Base-by-base conservation (phyloP, 371 early-diverging fungal species). In the Circinella minor region DNA sequence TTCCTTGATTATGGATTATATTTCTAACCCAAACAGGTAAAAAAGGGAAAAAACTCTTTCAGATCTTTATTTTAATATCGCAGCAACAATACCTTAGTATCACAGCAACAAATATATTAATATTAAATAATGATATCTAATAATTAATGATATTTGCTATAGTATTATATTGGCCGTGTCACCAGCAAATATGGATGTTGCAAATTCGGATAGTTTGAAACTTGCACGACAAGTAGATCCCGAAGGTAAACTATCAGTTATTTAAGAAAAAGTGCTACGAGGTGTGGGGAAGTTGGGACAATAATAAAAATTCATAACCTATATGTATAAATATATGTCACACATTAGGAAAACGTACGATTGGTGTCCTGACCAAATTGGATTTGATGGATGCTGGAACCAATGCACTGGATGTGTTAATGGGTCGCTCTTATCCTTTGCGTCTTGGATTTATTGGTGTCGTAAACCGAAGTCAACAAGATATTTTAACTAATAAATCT, bases 341-440 rank as follows among this genome's bases (percentile, higher is more conserved):
- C 66, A 38, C 36, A 47, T 47, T 17, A 71, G 72, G 73, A 51
- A 86, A 77, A 65, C 86, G 97, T 70, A 97, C 97, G 0, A 90
- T 96, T 46, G 96, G 96, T 61, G 95, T 97, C 5, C 77, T 97
- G 60, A 96, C 97, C 51, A 97, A 97, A 79, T 81, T 96, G 61
- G 98, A 97, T 83, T 77, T 97, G 68, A 96, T 97, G 96, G 98
- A 97, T 77, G 89, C 89, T 43, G 96, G 96, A 43, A 95, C 96
- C 36, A 92, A 95, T 80, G 93, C 95, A 37, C 76, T 94, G 62
- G 94, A 96, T 69, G 88, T 95, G 18, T 85, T 97, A 55, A 88
- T 92, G 38, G 94, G 94, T 27, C 88, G 92, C 57, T 86, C 91
- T 0, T 91, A 91, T 48, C 93, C 91, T 13, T 78, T 96, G 49